Conservation (phyloP, 768 basidiomycete genomes). For the Lyophyllum atratum region DNA sequence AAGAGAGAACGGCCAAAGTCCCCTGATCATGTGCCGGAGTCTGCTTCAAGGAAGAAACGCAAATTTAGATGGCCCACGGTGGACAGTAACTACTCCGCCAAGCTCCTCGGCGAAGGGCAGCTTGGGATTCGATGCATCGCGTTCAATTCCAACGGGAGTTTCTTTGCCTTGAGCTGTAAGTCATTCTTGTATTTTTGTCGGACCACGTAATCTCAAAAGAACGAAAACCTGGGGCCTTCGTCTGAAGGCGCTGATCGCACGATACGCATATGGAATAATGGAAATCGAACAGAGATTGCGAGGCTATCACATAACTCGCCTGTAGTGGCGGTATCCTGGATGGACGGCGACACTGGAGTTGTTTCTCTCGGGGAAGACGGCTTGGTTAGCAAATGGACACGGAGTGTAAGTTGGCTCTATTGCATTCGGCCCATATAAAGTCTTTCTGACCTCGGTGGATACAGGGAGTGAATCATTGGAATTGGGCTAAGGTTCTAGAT, state of each 20-base stretch:
- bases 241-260: constrained; percentile 55
- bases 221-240: not conserved
- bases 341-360: constrained; percentile 57
- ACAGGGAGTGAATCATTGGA: constrained; percentile 54
- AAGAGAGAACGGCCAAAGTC: constrained; percentile 38
- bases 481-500: constrained; percentile 56
- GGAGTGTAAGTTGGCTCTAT: constrained; percentile 40
- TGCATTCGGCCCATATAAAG: not conserved
- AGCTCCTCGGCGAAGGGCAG: constrained; percentile 48
- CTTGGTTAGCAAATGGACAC: constrained; percentile 59
- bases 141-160: constrained; percentile 54
- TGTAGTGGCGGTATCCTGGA: constrained; percentile 56
- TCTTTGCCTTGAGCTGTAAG: constrained; percentile 62
- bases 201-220: not conserved
- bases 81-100: constrained; percentile 34
- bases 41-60: constrained; percentile 30
- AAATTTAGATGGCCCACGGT: constrained; percentile 51
- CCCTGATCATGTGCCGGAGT: constrained; percentile 16
- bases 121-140: constrained; percentile 48
- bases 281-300: constrained; percentile 50
- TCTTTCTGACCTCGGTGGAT: not conserved
- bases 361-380: constrained; percentile 61
- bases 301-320: constrained; percentile 53
- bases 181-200: not conserved
- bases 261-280: constrained; percentile 64